Conservation (phyloP, 768 basidiomycete genomes). For the Auriscalpium vulgare region DNA sequence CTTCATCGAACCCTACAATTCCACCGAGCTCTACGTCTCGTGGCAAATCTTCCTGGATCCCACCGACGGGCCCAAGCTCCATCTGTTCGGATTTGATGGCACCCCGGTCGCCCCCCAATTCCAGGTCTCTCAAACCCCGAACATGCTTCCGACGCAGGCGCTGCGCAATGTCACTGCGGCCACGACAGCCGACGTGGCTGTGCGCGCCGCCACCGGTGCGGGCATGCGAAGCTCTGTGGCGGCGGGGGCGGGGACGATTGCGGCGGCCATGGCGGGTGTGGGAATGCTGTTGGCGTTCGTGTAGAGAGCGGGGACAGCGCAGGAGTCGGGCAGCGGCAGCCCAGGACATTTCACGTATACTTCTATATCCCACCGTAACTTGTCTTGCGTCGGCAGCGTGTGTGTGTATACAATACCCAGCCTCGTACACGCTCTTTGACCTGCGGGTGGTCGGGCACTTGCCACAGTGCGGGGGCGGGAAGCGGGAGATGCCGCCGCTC, state of each 20-base stretch:
- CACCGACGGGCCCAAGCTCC: slow-evolving; percentile 54
- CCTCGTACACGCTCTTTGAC: too few relatives aligned
- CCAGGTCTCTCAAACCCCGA: slow-evolving; percentile 61
- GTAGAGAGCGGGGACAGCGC: neutral
- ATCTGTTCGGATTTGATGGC: slow-evolving; percentile 75
- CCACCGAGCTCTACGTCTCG: slow-evolving; percentile 50
- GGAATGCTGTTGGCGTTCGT: neutral
- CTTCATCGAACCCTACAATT: slow-evolving; percentile 78
- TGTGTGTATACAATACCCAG: too few relatives aligned
- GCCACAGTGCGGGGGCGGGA: too few relatives aligned
- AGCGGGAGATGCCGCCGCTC: too few relatives aligned
- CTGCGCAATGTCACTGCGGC: slow-evolving; percentile 41
- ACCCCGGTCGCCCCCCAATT: slow-evolving; percentile 65
- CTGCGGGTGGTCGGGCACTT: neutral
- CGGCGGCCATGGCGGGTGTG: neutral
- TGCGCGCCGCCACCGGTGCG: neutral
- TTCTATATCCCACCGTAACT: neutral
- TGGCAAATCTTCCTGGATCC: slow-evolving; percentile 76
- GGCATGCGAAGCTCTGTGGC: neutral
- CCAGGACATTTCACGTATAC: neutral
- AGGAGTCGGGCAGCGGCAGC: too few relatives aligned
- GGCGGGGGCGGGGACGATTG: neutral
- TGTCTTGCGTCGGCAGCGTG: too few relatives aligned
- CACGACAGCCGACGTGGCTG: neutral
- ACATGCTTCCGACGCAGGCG: slow-evolving; percentile 73